phyloP scores from a whole-genome alignment of 495 filamentous ascomycete genomes.

The Cenococcum geophilum region DNA sequence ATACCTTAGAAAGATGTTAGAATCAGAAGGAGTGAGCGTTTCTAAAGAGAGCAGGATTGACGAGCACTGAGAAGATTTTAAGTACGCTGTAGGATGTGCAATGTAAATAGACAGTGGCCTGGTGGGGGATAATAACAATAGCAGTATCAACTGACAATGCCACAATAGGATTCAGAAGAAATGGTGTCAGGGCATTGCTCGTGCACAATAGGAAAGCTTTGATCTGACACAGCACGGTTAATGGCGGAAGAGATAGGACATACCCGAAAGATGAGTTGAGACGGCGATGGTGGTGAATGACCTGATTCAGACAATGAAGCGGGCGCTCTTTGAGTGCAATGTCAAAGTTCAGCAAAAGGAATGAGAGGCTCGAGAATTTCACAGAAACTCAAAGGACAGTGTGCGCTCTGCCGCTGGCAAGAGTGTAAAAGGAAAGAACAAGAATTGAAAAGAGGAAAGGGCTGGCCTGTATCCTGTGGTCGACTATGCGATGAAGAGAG shows the following conservation, averaged over 20 bases:
- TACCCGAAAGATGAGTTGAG: background rate
- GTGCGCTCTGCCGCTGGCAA: slow-evolving; percentile 32
- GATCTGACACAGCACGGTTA: background rate
- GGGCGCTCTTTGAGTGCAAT: slow-evolving; percentile 12
- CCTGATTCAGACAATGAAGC: slow-evolving; percentile 7
- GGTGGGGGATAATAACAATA: background rate
- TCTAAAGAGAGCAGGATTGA: too few species aligned
- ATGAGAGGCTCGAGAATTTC: slow-evolving; percentile 17
- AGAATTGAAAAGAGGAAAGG: slow-evolving; percentile 19
- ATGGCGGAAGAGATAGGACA: background rate
- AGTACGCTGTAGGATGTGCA: too few species aligned
- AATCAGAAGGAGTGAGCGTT: too few species aligned
- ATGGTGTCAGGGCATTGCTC: background rate
- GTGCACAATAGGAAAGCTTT: background rate
- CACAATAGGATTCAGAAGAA: background rate
- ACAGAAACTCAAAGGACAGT: slow-evolving; percentile 10
- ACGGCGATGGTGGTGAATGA: slow-evolving; percentile 5
- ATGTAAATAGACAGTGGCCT: too few species aligned
- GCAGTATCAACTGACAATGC: background rate
- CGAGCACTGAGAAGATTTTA: too few species aligned
- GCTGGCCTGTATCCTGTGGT: slow-evolving; percentile 13
- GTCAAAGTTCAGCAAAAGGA: slow-evolving; percentile 26
- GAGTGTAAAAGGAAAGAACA: slow-evolving; percentile 20
- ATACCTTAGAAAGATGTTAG: background rate
- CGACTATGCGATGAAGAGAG: slow-evolving; percentile 17